Percentiles rank a stretch among this genome's conserved stretches.
phyloP scores from a whole-genome alignment of 1,284 basidiomycete species.

The Athelia psychrophila region DNA sequence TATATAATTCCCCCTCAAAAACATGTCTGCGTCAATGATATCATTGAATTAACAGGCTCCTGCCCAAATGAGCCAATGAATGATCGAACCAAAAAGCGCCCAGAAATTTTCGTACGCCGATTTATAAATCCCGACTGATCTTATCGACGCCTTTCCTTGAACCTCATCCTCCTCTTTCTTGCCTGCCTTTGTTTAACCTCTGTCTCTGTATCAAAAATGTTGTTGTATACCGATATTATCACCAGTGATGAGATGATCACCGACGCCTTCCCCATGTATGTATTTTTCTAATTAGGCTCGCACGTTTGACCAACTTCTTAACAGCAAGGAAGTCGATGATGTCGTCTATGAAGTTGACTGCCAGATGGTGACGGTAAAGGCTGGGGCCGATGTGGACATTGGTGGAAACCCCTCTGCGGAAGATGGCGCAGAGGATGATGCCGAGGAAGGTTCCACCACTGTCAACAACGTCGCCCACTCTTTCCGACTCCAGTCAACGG shows the following conservation, averaged over 20 bases:
- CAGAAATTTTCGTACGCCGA: no score
- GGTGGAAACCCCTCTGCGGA: conserved; percentile 93
- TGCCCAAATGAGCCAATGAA: no score
- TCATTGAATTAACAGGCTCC: no score
- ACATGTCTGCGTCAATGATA: no score
- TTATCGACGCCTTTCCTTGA: no score
- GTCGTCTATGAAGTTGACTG: conserved; percentile 94
- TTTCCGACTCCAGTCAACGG: conserved; percentile 84
- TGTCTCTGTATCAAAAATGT: conserved; percentile 47
- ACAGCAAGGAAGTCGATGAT: conserved; percentile 79
- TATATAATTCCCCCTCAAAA: no score
- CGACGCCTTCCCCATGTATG: conserved; percentile 86
- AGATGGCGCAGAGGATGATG: conserved; percentile 72
- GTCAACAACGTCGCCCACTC: conserved; percentile 95
- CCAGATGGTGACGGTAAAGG: conserved; percentile 69
- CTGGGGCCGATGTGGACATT: conserved; percentile 86
- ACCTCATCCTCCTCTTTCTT: conserved; percentile 12
- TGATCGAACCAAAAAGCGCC: background rate
- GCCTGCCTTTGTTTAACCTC: conserved; percentile 7
- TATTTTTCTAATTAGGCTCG: conserved; percentile 7
- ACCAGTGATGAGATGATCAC: conserved; percentile 93
- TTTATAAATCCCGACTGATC: conserved; percentile 12
- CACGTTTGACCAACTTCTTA: conserved; percentile 1
- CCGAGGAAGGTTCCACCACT: conserved; percentile 74
- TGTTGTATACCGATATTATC: conserved; percentile 77